Evolutionary conservation across 2,329 filamentous ascomycete species (phyloP), one percentile per base, ranked within the genome.

Genomic region (Moelleriella libera): DNA sequence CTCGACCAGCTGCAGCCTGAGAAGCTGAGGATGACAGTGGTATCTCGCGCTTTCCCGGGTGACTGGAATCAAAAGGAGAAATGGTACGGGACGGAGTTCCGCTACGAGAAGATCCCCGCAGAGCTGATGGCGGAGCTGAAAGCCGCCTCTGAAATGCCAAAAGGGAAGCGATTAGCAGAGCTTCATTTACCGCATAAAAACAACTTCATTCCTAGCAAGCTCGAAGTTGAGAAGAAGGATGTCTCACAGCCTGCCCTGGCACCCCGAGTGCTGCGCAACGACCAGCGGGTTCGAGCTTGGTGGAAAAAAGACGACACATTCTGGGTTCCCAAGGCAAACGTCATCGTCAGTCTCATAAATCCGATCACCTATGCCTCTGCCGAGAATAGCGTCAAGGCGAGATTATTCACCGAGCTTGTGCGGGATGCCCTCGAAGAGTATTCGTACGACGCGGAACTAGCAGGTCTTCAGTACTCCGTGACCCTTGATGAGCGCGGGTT

Each of bases 251-350:
- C 88, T 1, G 71, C 82, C 0, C 75, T 84, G 48, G 72, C 80
- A 1, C 92, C 92, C 0, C 83, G 82, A 51, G 72, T 98, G 29
- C 83, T 98, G 52, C 82, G 89, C 54, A 88, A 94, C 56, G 90
- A 96, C 54, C 74, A 82, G 5, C 69, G 80, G 34, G 81, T 86
- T 1, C 81, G 89, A 31, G 83, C 87, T 3, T 98, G 92, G 92
- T 96, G 82, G 72, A 98, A 98, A 71, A 97, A 97, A 67, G 92
- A 98, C 58, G 92, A 98, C 57, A 88, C 83, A 0, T 98, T 97
- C 65, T 97, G 90, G 89, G 92, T 97, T 8, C 92, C 92, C 7
- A 95, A 94, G 63, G 92, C 87, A 4, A 92, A 88, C 50, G 70
- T 97, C 14, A 78, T 88, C 53, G 78, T 95, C 53, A 87, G 82